Conservation (phyloP, 805 yeast genomes). For the Candida methanosorbosa region DNA sequence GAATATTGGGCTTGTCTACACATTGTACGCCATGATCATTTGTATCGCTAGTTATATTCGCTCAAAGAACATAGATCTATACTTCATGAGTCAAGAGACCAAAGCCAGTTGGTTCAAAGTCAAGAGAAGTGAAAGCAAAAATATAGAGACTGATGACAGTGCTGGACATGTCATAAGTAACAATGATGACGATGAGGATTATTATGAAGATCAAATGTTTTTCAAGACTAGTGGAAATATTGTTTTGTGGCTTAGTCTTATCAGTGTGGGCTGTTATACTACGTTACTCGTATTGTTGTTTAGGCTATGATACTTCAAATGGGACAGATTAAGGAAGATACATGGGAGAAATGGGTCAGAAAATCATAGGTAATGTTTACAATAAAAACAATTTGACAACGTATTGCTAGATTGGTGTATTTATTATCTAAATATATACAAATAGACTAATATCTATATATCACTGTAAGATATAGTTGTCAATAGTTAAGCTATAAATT, state of each 20-base stretch:
- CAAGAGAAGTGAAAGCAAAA: constrained; percentile 12
- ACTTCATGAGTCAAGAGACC: constrained; percentile 15
- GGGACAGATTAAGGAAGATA: too few species aligned
- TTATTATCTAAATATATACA: too few species aligned
- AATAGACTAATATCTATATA: too few species aligned
- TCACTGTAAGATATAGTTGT: too few species aligned
- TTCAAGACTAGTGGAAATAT: constrained; percentile 56
- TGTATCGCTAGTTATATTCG: constrained; percentile 29
- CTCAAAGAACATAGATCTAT: constrained; percentile 22
- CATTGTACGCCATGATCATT: constrained; percentile 46
- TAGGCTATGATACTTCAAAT: constrained; percentile 24
- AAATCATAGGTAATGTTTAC: not conserved
- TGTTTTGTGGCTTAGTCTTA: constrained; percentile 40
- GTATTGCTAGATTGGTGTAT: too few species aligned
- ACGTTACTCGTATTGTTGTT: constrained; percentile 42
- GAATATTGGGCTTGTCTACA: constrained; percentile 59
- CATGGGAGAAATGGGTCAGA: not conserved
- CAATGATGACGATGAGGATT: constrained; percentile 20
- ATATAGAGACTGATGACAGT: constrained; percentile 5
- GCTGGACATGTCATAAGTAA: constrained; percentile 7
- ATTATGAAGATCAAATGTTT: constrained; percentile 28
- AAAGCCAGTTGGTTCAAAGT: constrained; percentile 3
- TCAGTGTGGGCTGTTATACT: constrained; percentile 44
- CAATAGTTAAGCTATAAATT: too few species aligned
- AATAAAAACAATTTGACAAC: not conserved